phyloP scores from a whole-genome alignment of 495 filamentous ascomycete species.

The Penicillium bovifimosum region DNA sequence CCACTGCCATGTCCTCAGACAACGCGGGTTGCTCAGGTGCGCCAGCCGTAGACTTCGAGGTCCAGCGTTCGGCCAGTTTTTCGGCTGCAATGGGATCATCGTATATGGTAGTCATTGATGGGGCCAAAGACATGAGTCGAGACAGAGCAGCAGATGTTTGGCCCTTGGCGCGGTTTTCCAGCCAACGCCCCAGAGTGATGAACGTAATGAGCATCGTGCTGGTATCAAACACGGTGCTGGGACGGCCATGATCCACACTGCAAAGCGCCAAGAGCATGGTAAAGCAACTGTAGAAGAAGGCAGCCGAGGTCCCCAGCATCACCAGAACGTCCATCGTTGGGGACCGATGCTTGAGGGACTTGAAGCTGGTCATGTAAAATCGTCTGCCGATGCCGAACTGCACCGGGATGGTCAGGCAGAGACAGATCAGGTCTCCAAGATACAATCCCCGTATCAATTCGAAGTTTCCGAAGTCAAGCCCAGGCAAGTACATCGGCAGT shows the following conservation, averaged over 20 bases:
- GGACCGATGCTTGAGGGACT: constrained; percentile 78
- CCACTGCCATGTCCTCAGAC: constrained; percentile 51
- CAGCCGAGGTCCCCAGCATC: constrained; percentile 89
- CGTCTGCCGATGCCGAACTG: constrained; percentile 95
- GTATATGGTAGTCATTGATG: constrained; percentile 96
- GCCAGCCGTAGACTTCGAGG: constrained; percentile 9
- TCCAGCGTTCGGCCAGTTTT: constrained; percentile 80
- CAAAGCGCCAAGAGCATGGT: constrained; percentile 80
- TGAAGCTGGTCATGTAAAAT: constrained; percentile 88
- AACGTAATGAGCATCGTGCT: constrained; percentile 99
- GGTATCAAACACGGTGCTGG: constrained; percentile 90
- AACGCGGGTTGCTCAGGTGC: constrained; percentile 40
- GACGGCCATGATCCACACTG: constrained; percentile 62
- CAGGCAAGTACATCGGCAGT: constrained; percentile 69
- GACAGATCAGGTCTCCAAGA: constrained; percentile 78
- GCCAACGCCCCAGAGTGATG: constrained; percentile 81
- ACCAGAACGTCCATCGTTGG: constrained; percentile 99
- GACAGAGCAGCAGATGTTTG: constrained; percentile 94
- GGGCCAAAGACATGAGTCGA: constrained; percentile 90
- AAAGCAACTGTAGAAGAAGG: constrained; percentile 92
- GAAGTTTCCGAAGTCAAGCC: constrained; percentile 67
- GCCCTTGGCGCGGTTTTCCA: constrained; percentile 94
- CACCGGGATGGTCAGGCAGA: constrained; percentile 80
- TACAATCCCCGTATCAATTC: constrained; percentile 68
- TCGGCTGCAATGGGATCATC: constrained; percentile 92